Percentiles rank a stretch among this genome's conserved stretches.
Conservation (phyloP, 495 filamentous ascomycete species). For the Entonaema liquescens region DNA sequence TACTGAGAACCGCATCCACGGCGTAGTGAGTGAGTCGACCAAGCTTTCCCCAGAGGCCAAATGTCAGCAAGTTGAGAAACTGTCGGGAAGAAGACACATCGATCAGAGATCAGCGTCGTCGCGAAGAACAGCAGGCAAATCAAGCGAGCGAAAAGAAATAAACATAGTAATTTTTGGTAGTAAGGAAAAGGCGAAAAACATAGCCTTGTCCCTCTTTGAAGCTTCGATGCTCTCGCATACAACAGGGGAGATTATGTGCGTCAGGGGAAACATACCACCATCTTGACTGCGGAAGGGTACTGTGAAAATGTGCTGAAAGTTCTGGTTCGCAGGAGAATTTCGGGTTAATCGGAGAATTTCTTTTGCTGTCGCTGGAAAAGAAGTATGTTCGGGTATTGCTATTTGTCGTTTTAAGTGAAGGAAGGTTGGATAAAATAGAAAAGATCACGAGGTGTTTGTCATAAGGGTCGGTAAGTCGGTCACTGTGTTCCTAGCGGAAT, state of each 20-base stretch:
- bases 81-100: constrained; percentile 45
- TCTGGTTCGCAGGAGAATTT: background rate
- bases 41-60: constrained; percentile 76
- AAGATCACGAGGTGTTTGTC: constrained; percentile 32
- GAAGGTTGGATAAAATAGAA: constrained; percentile 8
- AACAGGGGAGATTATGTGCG: constrained; percentile 17
- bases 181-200: no score
- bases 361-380: background rate
- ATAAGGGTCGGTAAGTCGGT: constrained; percentile 9
- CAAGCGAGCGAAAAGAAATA: background rate
- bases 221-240: background rate
- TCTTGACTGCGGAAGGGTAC: constrained; percentile 21
- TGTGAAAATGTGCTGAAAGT: background rate
- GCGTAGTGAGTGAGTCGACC: constrained; percentile 93
- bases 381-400: background rate
- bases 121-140: constrained; percentile 6
- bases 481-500: background rate
- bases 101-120: constrained; percentile 40
- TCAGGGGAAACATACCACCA: constrained; percentile 40
- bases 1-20: constrained; percentile 93
- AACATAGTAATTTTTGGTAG: background rate
- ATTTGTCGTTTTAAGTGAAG: constrained; percentile 14
- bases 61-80: constrained; percentile 69
- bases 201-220: background rate
- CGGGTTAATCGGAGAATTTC: background rate